A percentile compares a stretch with the other conserved stretches of the same genome.
These are phyloP conservation scores for Imleria badia DNA, from an alignment of 768 basidiomycete species.

Conservation along the genomic window DNA sequence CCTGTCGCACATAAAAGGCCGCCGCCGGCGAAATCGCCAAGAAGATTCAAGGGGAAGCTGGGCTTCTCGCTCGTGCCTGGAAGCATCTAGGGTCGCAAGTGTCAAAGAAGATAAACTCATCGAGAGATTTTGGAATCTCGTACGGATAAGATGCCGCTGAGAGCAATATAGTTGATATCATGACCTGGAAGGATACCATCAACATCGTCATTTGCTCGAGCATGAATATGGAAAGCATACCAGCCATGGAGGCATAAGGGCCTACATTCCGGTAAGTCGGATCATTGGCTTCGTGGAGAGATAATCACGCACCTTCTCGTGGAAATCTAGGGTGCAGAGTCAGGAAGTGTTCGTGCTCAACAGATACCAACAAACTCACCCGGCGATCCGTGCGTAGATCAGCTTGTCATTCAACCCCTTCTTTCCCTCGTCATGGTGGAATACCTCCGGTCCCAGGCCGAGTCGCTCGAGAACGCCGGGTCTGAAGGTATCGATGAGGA, in stretches of 20 bases:
- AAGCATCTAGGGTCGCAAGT: conserved; percentile 48
- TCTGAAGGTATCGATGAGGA: conserved; percentile 81
- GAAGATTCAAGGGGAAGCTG: conserved; percentile 67
- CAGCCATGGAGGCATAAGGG: conserved; percentile 73
- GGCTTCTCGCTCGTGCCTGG: conserved; percentile 66
- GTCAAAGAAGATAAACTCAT: neutral
- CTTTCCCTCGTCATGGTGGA: conserved; percentile 48
- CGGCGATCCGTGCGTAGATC: conserved; percentile 73
- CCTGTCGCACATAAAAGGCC: conserved; percentile 71
- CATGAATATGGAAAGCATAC: conserved; percentile 35
- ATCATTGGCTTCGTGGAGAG: neutral
- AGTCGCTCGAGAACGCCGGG: conserved; percentile 81
- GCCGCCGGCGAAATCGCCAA: conserved; percentile 84
- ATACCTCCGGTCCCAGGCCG: conserved; percentile 73
- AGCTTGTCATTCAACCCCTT: conserved; percentile 59
- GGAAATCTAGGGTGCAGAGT: conserved; percentile 48
- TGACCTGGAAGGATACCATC: conserved; percentile 50
- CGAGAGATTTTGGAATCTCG: conserved; percentile 12
- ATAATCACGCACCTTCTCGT: conserved; percentile 45
- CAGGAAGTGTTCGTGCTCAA: neutral
- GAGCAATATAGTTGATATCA: conserved; percentile 82
- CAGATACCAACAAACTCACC: conserved; percentile 44
- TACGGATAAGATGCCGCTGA: conserved; percentile 74
- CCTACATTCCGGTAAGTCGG: conserved; percentile 42
- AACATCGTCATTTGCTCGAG: neutral